Evolutionary conservation across 2,329 filamentous ascomycete species (phyloP), one percentile per base, ranked within the genome.

Genomic region (Biscogniauxia mediterranea): DNA sequence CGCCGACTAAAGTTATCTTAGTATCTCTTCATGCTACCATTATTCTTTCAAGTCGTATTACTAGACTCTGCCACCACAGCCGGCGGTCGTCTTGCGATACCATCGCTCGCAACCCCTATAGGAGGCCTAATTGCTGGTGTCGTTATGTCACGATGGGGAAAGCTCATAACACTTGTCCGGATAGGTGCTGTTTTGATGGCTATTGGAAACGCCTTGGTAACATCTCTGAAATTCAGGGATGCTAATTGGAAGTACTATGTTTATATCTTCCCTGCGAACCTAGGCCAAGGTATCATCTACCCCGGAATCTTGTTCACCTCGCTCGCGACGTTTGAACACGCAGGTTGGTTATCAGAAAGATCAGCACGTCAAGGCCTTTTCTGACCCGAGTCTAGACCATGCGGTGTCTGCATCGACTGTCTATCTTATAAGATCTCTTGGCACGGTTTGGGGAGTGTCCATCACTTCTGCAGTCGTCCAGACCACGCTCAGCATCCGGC

Each of bases 41-140:
- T 91, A 5, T 91, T 89, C 75, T 91, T 90, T 70, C 87, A 90
- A 66, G 85, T 85, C 0, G 85, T 90, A 6, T 80, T 89, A 2
- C 75, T 85, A 1, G 87, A 90, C 61, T 85, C 85, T 0, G 84
- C 89, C 0, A 86, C 87, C 0, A 79, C 80, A 15, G 88, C 89
- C 0, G 88, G 89, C 0, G 81, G 86, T 5, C 83, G 88, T 1
- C 82, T 91, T 6, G 82, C 86, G 0, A 82, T 87, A 1, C 85
- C 88, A 1, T 88, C 86, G 0, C 69, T 90, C 9, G 85, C 83
- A 0, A 82, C 82, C 0, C 85, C 85, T 1, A 70, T 83, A 56
- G 84, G 85, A 0, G 85, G 84, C 6, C 75, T 88, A 0, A 73
- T 82, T 6, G 80, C 85, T 0, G 86, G 86, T 0, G 72, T 86